phyloP scores from a whole-genome alignment of 805 yeast genomes.

The Kuraishia capsulata region DNA sequence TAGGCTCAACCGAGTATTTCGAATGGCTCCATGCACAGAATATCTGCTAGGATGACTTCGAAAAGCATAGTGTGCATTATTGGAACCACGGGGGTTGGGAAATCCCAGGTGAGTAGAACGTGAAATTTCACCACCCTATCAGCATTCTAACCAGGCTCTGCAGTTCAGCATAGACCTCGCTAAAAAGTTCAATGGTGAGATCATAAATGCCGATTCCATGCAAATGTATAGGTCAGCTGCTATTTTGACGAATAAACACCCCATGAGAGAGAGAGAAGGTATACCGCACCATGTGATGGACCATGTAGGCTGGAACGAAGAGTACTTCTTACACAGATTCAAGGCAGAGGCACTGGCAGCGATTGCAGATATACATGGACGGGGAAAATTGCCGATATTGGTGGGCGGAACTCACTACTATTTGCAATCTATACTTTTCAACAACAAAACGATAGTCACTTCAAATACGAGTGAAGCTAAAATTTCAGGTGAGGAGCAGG shows the following conservation, averaged over 20 bases:
- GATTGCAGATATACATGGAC: conserved; percentile 53
- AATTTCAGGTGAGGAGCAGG: conserved; percentile 19
- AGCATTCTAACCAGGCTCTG: not conserved
- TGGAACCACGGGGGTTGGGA: conserved; percentile 97
- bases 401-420: conserved; percentile 98
- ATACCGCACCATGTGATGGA: conserved; percentile 83
- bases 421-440: conserved; percentile 66
- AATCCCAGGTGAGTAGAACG: conserved; percentile 52
- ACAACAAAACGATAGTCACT: conserved; percentile 30
- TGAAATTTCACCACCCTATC: conserved; percentile 5
- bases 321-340: conserved; percentile 74
- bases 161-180: conserved; percentile 74
- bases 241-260: conserved; percentile 88
- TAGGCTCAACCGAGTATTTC: no score
- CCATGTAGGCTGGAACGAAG: conserved; percentile 72
- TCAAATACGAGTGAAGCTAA: conserved; percentile 1
- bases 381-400: conserved; percentile 74
- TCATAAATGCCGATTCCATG: conserved; percentile 96
- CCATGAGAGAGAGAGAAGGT: conserved; percentile 64
- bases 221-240: conserved; percentile 75
- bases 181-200: conserved; percentile 67
- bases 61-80: conserved; percentile 19
- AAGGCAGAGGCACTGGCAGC: conserved; percentile 56
- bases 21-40: no score
- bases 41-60: no score